phyloP scores from a whole-genome alignment of 2,329 filamentous ascomycete genomes.

The Colletotrichum sp. region DNA sequence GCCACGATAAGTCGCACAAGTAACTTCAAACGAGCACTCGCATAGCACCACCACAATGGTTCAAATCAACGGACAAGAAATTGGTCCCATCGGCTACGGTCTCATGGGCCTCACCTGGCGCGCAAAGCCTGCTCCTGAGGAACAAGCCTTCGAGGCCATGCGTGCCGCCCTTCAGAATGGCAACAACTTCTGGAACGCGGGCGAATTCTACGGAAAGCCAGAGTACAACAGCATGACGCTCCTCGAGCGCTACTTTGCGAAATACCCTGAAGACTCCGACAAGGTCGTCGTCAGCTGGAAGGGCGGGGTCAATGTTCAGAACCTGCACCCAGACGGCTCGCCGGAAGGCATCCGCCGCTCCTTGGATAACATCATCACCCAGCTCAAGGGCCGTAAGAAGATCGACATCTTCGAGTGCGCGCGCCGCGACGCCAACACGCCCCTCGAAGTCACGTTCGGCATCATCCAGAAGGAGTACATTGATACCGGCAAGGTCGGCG shows the following conservation, averaged over 20 bases:
- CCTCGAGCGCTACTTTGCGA: conserved; percentile 65
- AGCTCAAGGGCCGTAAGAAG: conserved; percentile 60
- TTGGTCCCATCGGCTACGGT: conserved; percentile 58
- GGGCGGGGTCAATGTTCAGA: conserved; percentile 49
- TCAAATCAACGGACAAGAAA: conserved; percentile 44
- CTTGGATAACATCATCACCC: conserved; percentile 59
- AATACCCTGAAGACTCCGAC: conserved; percentile 67
- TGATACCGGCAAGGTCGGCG: conserved; percentile 55
- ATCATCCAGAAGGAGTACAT: conserved; percentile 54
- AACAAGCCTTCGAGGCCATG: conserved; percentile 60
- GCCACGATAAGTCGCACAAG: neutral
- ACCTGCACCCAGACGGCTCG: conserved; percentile 51
- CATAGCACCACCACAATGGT: conserved; percentile 26
- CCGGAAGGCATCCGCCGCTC: conserved; percentile 60
- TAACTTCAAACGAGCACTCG: neutral
- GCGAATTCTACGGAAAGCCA: conserved; percentile 68
- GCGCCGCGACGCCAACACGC: conserved; percentile 56
- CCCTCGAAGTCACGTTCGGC: conserved; percentile 48
- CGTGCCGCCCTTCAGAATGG: conserved; percentile 53
- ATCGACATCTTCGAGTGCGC: conserved; percentile 67
- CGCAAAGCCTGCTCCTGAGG: conserved; percentile 40
- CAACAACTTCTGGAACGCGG: conserved; percentile 64
- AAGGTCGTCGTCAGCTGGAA: conserved; percentile 69
- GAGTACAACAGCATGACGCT: conserved; percentile 64
- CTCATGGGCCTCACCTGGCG: conserved; percentile 58